Evolutionary conservation across 2,329 filamentous ascomycete genomes (phyloP).

Genomic region (Botrytis tulipae): DNA sequence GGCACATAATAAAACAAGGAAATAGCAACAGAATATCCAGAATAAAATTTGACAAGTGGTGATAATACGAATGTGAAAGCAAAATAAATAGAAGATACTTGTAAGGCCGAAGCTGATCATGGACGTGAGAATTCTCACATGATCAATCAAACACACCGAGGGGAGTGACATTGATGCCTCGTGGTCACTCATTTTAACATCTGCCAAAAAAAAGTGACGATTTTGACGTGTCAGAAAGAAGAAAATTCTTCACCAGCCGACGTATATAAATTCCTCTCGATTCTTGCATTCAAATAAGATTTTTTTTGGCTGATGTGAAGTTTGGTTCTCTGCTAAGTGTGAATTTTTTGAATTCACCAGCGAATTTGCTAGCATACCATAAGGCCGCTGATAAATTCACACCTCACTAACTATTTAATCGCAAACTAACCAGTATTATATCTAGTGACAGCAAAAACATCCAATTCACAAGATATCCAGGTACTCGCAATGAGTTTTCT

Average conservation of each 20-base stretch:
- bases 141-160: background rate
- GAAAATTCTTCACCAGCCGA: accelerated
- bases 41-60: background rate
- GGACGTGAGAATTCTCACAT: background rate
- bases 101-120: background rate
- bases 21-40: background rate
- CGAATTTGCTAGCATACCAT: background rate
- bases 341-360: background rate
- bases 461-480: background rate
- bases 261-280: background rate
- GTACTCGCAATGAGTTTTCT: background rate
- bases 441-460: background rate
- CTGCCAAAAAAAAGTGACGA: background rate
- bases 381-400: too few relatives aligned
- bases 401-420: too few relatives aligned
- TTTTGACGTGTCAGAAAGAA: background rate
- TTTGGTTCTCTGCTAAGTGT: background rate
- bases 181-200: background rate
- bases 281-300: background rate
- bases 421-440: too few relatives aligned
- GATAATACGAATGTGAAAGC: background rate
- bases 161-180: background rate
- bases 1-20: background rate
- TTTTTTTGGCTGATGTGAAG: background rate
- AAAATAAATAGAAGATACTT: background rate